Evolutionary conservation across 1,139 yeast species (phyloP).

Genomic region (Candida buenavistaensis): DNA sequence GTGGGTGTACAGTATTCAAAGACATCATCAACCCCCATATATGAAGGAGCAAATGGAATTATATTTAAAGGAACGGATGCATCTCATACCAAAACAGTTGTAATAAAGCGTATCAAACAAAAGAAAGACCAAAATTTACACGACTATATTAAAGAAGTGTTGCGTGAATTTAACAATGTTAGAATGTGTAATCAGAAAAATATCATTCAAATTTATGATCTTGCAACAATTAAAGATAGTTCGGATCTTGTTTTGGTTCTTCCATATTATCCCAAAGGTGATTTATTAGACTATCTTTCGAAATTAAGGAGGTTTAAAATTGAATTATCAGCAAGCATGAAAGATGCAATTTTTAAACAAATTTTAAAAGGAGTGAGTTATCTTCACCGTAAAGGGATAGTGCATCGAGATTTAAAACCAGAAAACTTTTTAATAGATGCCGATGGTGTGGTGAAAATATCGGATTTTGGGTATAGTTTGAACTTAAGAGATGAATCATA

Average conservation of each 20-base stretch:
- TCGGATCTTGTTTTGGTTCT: constrained; percentile 29
- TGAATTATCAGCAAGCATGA: constrained; percentile 30
- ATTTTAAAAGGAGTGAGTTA: constrained; percentile 46
- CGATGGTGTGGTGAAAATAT: constrained; percentile 44
- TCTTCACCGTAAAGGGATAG: constrained; percentile 43
- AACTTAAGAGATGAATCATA: constrained; percentile 23
- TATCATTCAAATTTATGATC: constrained; percentile 29
- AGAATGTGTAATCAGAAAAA: constrained; percentile 28
- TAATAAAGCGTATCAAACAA: constrained; percentile 33
- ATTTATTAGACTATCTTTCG: constrained; percentile 43
- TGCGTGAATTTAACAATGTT: constrained; percentile 32
- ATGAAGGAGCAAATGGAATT: constrained; percentile 48
- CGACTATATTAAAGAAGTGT: constrained; percentile 21
- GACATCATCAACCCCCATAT: constrained; percentile 30
- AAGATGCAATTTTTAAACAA: constrained; percentile 50
- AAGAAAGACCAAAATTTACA: constrained; percentile 17
- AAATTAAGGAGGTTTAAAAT: constrained; percentile 34
- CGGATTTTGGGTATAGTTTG: constrained; percentile 55
- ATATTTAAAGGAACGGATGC: constrained; percentile 33
- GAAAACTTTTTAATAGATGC: constrained; percentile 51
- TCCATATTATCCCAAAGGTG: constrained; percentile 51
- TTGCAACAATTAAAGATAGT: constrained; percentile 18
- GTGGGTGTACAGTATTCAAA: constrained; percentile 23
- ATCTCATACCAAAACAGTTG: constrained; percentile 20
- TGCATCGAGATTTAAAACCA: constrained; percentile 57